A percentile compares a stretch with the other conserved stretches of the same genome.
These are phyloP conservation scores for Lolium rigidum DNA, from an alignment of 176 grass and related monocot species.

Conservation along the genomic window DNA sequence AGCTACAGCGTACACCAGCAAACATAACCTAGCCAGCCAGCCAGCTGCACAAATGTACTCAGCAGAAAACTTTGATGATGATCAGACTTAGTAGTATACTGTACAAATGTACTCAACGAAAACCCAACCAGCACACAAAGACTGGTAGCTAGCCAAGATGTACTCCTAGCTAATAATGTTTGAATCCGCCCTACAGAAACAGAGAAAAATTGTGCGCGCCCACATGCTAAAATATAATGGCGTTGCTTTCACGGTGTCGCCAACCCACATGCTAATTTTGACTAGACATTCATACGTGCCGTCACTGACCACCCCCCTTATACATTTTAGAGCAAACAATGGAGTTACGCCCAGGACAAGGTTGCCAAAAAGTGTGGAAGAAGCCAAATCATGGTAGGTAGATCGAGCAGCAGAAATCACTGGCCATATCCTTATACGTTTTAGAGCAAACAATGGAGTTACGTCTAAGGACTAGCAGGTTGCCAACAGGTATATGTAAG, in stretches of 20 bases:
- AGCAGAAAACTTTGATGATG: neutral
- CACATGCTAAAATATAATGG: neutral
- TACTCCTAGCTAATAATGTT: neutral
- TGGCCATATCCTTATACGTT: neutral
- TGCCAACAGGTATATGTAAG: neutral
- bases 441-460: conserved; percentile 2
- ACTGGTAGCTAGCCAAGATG: neutral
- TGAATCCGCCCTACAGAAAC: neutral
- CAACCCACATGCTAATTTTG: conserved; percentile 10
- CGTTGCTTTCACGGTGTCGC: neutral
- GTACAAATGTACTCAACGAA: too few relatives aligned
- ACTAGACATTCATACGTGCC: conserved; percentile 18
- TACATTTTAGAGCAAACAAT: neutral
- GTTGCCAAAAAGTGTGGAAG: too few relatives aligned
- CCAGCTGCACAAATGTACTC: conserved; percentile 12
- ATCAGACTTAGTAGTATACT: neutral
- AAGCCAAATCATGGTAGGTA: too few relatives aligned
- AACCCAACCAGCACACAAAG: neutral
- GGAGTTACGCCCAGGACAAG: too few relatives aligned
- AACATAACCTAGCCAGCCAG: neutral
- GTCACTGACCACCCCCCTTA: neutral
- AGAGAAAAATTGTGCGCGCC: neutral
- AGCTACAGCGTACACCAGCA: neutral
- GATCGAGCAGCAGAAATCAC: neutral
- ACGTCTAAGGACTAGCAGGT: neutral